Conservation (phyloP, 805 yeast genomes). For the Myxozyma geophila region DNA sequence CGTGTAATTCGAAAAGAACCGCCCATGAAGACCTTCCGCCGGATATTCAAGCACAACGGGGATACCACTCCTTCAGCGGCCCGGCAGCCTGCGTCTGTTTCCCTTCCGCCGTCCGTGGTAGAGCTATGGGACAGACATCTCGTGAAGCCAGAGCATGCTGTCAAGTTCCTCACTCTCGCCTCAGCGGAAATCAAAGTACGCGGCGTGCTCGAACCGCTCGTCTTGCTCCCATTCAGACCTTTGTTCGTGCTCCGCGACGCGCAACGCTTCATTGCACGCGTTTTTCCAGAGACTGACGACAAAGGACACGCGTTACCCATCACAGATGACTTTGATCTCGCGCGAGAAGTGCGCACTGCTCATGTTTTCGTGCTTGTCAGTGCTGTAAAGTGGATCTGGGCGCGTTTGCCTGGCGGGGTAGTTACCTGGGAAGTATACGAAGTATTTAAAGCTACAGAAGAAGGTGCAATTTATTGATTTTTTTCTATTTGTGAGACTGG, state of each 20-base stretch:
- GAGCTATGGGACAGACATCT: slow-evolving; percentile 20
- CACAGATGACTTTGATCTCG: slow-evolving; percentile 51
- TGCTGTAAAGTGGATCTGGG: slow-evolving; percentile 83
- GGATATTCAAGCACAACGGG: not conserved
- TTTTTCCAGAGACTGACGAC: slow-evolving; percentile 59
- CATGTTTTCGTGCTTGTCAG: slow-evolving; percentile 69
- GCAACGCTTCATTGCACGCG: slow-evolving; percentile 57
- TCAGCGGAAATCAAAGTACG: slow-evolving; percentile 73
- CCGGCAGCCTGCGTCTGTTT: not conserved
- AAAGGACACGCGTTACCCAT: slow-evolving; percentile 43
- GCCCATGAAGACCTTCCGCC: not conserved
- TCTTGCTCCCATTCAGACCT: slow-evolving; percentile 78
- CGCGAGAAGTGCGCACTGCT: slow-evolving; percentile 53
- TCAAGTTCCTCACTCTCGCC: slow-evolving; percentile 67
- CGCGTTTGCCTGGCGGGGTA: slow-evolving; percentile 74
- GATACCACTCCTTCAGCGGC: not conserved
- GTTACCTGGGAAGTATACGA: slow-evolving; percentile 86
- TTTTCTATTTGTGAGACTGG: not conserved
- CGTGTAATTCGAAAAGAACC: too few relatives aligned
- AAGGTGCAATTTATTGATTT: slow-evolving; percentile 14
- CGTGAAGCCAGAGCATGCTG: slow-evolving; percentile 47
- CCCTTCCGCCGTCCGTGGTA: not conserved
- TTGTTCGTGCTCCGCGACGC: slow-evolving; percentile 59
- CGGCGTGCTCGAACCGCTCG: slow-evolving; percentile 72
- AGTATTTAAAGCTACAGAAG: slow-evolving; percentile 66